These are phyloP conservation scores for Penicillium dipodomyicola DNA, from an alignment of 495 filamentous ascomycete genomes.

Conservation along the genomic window DNA sequence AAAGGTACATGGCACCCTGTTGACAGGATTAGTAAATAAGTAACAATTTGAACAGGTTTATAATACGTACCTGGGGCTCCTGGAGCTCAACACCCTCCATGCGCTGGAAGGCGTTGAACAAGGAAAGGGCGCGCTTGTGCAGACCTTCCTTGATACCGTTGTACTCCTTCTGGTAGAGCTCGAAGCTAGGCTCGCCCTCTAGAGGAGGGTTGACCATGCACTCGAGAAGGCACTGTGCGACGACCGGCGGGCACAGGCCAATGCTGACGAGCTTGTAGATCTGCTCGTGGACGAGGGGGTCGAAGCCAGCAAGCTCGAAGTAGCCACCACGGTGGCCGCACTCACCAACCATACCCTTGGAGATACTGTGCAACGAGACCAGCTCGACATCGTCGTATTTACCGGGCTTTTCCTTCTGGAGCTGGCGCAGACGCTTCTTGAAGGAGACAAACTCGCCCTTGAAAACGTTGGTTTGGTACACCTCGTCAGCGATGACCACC, in stretches of 20 bases:
- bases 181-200: slow-evolving; percentile 74
- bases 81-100: slow-evolving; percentile 97
- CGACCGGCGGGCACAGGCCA: slow-evolving; percentile 88
- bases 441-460: slow-evolving; percentile 89
- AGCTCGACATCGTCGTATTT: slow-evolving; percentile 86
- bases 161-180: slow-evolving; percentile 81
- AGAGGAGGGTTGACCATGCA: slow-evolving; percentile 94
- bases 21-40: slow-evolving; percentile 8
- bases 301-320: slow-evolving; percentile 91
- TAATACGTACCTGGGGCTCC: slow-evolving; percentile 57
- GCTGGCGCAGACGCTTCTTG: slow-evolving; percentile 80
- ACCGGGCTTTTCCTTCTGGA: slow-evolving; percentile 70
- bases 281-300: slow-evolving; percentile 79
- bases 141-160: slow-evolving; percentile 73
- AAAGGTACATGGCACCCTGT: slow-evolving; percentile 96
- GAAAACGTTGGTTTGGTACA: slow-evolving; percentile 99
- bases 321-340: slow-evolving; percentile 97
- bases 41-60: neutral
- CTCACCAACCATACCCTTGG: slow-evolving; percentile 98
- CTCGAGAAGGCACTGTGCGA: slow-evolving; percentile 94
- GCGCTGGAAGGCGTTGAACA: slow-evolving; percentile 82
- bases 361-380: slow-evolving; percentile 78
- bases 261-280: slow-evolving; percentile 99
- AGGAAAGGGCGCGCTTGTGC: slow-evolving; percentile 71
- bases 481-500: slow-evolving; percentile 91